Percentiles rank a stretch among this genome's conserved stretches.
These are phyloP conservation scores for Huiozyma naganishii DNA, from an alignment of 805 yeast genomes.

Conservation along the genomic window DNA sequence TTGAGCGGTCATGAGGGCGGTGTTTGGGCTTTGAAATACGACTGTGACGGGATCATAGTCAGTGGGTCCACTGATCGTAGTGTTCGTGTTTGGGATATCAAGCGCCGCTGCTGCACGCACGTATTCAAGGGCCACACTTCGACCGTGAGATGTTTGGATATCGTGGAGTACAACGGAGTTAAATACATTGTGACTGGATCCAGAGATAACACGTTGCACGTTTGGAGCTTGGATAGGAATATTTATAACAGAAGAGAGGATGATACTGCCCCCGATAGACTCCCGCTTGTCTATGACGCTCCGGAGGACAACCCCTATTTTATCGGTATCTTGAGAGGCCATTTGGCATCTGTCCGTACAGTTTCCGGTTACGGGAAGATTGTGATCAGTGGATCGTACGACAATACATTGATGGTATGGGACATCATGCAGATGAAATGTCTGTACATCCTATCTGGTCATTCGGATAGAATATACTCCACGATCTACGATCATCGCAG, in stretches of 20 bases:
- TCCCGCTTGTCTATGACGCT: slow-evolving; percentile 24
- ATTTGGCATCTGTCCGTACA: slow-evolving; percentile 72
- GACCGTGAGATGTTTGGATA: slow-evolving; percentile 85
- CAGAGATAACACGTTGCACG: slow-evolving; percentile 71
- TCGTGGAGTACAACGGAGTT: slow-evolving; percentile 52
- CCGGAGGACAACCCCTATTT: slow-evolving; percentile 46
- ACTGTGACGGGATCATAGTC: slow-evolving; percentile 57
- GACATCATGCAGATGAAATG: slow-evolving; percentile 67
- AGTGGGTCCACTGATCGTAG: slow-evolving; percentile 94
- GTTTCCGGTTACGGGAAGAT: slow-evolving; percentile 78
- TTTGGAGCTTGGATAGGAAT: slow-evolving; percentile 64
- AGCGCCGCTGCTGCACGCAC: slow-evolving; percentile 79
- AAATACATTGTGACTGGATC: slow-evolving; percentile 74
- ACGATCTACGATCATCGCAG: slow-evolving; percentile 70
- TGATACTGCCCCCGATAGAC: slow-evolving; percentile 60
- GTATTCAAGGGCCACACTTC: slow-evolving; percentile 86
- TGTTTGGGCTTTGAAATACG: slow-evolving; percentile 95
- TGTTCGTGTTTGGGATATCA: slow-evolving; percentile 87
- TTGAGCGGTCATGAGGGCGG: slow-evolving; percentile 93
- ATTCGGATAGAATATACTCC: slow-evolving; percentile 79
- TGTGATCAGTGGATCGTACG: slow-evolving; percentile 84
- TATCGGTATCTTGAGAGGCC: slow-evolving; percentile 61
- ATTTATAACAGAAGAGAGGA: slow-evolving; percentile 58
- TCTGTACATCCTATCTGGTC: slow-evolving; percentile 67
- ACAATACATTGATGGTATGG: slow-evolving; percentile 87